Evolutionary conservation across 2,329 filamentous ascomycete species (phyloP).

Genomic region (Calycina herbarum): DNA sequence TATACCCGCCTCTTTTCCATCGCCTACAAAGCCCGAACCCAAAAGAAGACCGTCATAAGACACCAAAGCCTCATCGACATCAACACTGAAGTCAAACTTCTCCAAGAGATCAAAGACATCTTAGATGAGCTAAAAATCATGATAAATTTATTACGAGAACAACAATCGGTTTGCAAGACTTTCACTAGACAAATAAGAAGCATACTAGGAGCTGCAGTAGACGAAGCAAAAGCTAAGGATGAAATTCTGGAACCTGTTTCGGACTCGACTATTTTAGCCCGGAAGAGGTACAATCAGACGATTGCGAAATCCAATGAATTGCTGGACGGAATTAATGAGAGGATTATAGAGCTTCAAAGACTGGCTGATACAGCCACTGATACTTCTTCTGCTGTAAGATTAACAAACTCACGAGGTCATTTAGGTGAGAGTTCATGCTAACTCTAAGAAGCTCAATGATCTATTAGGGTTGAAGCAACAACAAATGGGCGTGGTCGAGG

Average conservation of each 20-base stretch:
- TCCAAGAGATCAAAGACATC: constrained; percentile 46
- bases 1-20: constrained; percentile 5
- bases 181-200: constrained; percentile 6
- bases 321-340: constrained; percentile 2
- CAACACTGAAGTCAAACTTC: constrained; percentile 41
- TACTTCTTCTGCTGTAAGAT: constrained; percentile 6
- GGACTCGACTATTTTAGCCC: background rate
- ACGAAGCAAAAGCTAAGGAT: background rate
- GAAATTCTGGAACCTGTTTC: background rate
- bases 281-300: background rate
- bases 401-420: background rate
- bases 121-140: constrained; percentile 48
- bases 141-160: constrained; percentile 34
- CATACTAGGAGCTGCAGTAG: background rate
- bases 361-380: background rate
- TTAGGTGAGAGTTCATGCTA: background rate
- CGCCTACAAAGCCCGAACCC: background rate
- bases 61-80: constrained; percentile 37
- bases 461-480: constrained; percentile 48
- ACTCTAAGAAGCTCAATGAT: constrained; percentile 30
- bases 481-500: constrained; percentile 46
- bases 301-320: background rate
- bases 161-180: constrained; percentile 28
- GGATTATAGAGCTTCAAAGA: constrained; percentile 1
- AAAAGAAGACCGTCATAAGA: constrained; percentile 3